These are phyloP conservation scores for Pichia sp. DNA, from an alignment of 1,139 yeast species.

Conservation along the genomic window DNA sequence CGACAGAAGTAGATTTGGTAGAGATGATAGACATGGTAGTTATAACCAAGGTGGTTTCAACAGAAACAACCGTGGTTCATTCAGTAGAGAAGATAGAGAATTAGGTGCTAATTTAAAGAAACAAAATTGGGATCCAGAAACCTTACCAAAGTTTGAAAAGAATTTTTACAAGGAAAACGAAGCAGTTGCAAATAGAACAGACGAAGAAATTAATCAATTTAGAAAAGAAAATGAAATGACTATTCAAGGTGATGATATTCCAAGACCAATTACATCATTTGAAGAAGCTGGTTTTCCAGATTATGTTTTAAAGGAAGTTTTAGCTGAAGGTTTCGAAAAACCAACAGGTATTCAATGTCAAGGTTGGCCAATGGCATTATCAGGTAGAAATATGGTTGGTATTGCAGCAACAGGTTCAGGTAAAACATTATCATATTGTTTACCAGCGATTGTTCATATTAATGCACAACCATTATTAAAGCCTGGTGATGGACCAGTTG, in stretches of 20 bases:
- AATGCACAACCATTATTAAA: slow-evolving; percentile 92
- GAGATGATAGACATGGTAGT: slow-evolving; percentile 32
- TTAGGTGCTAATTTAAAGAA: slow-evolving; percentile 55
- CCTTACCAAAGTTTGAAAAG: slow-evolving; percentile 87
- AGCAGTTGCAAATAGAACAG: slow-evolving; percentile 65
- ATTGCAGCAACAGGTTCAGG: slow-evolving; percentile 99
- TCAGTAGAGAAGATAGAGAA: slow-evolving; percentile 39
- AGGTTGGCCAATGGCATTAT: slow-evolving; percentile 99
- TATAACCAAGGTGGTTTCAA: slow-evolving; percentile 7
- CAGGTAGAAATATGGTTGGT: slow-evolving; percentile 99
- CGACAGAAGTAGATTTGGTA: slow-evolving; percentile 35
- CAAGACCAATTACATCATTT: slow-evolving; percentile 87
- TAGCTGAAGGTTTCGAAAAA: slow-evolving; percentile 84
- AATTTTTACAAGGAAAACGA: slow-evolving; percentile 88
- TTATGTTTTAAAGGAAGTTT: slow-evolving; percentile 82
- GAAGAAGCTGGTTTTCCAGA: slow-evolving; percentile 98
- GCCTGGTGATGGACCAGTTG: slow-evolving; percentile 97
- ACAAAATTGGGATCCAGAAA: slow-evolving; percentile 74
- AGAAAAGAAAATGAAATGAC: slow-evolving; percentile 85
- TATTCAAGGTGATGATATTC: slow-evolving; percentile 74
- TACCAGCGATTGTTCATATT: slow-evolving; percentile 95
- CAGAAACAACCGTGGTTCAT: slow-evolving; percentile 25
- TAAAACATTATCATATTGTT: slow-evolving; percentile 92
- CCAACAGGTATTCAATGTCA: slow-evolving; percentile 98
- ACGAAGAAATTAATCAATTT: slow-evolving; percentile 63